Evolutionary conservation across 345 rosid genomes (phyloP).

Genomic region (Eucalyptus victrix): DNA sequence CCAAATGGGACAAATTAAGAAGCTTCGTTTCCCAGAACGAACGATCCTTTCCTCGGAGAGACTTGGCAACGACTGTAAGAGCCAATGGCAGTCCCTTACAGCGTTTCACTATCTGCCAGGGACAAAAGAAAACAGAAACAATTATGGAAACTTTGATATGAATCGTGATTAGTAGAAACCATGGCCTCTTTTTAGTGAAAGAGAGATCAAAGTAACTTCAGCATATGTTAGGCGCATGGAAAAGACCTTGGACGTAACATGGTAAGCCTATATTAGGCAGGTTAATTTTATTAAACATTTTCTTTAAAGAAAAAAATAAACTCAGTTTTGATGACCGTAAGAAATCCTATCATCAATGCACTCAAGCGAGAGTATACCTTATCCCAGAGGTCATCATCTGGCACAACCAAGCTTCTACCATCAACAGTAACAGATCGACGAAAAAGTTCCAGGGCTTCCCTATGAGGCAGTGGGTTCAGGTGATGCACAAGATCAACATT

Average conservation of each 20-base stretch:
- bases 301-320: neutral
- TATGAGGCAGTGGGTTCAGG: constrained; percentile 16
- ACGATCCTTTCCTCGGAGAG: neutral
- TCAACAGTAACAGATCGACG: neutral
- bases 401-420: neutral
- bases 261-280: too few relatives aligned
- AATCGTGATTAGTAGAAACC: neutral
- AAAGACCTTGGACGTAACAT: too few relatives aligned
- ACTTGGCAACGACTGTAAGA: neutral
- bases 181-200: neutral
- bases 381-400: too few relatives aligned
- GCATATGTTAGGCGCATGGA: too few relatives aligned
- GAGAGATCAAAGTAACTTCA: neutral
- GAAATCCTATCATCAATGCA: neutral
- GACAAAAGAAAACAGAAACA: too few relatives aligned
- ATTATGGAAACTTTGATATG: neutral
- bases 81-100: neutral
- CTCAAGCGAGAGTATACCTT: neutral
- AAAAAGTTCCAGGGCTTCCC: constrained; percentile 32
- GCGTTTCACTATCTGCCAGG: neutral
- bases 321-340: neutral
- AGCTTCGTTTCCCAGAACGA: neutral
- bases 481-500: constrained; percentile 3
- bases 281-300: too few relatives aligned
- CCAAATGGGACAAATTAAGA: neutral